phyloP scores from a whole-genome alignment of 2,329 filamentous ascomycete genomes.

The Cercospora nicotianae region DNA sequence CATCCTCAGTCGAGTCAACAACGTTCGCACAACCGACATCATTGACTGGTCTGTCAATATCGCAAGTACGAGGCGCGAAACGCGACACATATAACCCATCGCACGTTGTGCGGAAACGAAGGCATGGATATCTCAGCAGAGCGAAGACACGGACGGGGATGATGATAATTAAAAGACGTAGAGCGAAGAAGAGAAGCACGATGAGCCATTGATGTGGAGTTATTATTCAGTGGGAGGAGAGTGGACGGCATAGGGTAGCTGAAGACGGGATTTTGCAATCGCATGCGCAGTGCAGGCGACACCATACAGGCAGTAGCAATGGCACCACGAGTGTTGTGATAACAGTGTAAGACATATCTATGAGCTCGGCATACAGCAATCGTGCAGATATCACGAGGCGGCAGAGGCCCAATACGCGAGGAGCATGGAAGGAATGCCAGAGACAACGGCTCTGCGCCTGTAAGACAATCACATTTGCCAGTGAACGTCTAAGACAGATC shows the following conservation, averaged over 20 bases:
- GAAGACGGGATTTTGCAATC: neutral
- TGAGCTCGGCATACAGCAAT: neutral
- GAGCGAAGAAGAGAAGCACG: conserved; percentile 54
- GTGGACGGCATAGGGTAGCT: neutral
- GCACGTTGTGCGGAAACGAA: conserved; percentile 60
- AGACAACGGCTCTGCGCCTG: neutral
- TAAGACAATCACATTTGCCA: neutral
- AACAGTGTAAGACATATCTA: neutral
- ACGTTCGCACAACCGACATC: conserved; percentile 20
- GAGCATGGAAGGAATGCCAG: neutral
- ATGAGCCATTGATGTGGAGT: conserved; percentile 52
- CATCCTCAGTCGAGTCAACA: conserved; percentile 21
- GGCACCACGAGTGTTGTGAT: neutral
- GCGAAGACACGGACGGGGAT: conserved; percentile 55
- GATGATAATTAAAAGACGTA: conserved; percentile 55
- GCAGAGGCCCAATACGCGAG: neutral
- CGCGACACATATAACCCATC: conserved; percentile 61
- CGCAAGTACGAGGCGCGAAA: conserved; percentile 49
- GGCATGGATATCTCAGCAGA: conserved; percentile 60
- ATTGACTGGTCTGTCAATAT: conserved; percentile 34
- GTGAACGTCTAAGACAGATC: neutral
- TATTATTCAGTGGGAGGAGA: neutral
- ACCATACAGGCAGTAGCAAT: neutral
- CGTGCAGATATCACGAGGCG: neutral
- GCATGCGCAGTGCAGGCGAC: neutral